These are phyloP conservation scores for Physcomitrium patens DNA, from an alignment of 225 moss, liverwort and hornwort genomes.

Conservation along the genomic window DNA sequence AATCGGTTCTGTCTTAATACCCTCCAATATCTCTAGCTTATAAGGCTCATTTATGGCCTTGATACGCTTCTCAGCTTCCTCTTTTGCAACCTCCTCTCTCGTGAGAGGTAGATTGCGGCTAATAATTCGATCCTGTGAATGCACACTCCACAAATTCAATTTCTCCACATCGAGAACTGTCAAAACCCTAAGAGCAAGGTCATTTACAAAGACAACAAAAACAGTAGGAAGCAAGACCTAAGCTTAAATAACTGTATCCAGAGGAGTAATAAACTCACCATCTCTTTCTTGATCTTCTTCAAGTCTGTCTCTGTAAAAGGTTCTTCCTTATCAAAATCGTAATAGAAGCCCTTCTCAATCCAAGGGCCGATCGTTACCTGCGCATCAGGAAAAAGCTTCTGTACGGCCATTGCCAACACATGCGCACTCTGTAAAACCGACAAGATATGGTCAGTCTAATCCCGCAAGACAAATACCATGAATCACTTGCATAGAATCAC, in stretches of 20 bases:
- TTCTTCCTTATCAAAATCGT: constrained; percentile 96
- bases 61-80: constrained; percentile 82
- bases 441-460: constrained; percentile 11
- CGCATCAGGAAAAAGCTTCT: constrained; percentile 91
- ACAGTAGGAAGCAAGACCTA: background rate
- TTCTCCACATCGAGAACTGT: constrained; percentile 14
- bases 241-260: constrained; percentile 1
- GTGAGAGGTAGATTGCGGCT: constrained; percentile 87
- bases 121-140: constrained; percentile 84
- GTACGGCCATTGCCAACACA: constrained; percentile 98
- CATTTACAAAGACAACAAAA: constrained; percentile 19
- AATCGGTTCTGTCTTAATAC: constrained; percentile 94
- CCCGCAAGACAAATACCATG: background rate
- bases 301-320: constrained; percentile 88
- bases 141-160: background rate
- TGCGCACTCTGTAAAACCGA: constrained; percentile 81
- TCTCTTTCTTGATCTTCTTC: constrained; percentile 99
- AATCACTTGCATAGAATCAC: constrained; percentile 5
- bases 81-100: constrained; percentile 90
- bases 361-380: constrained; percentile 98
- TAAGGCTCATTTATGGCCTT: constrained; percentile 95
- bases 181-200: background rate
- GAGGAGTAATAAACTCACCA: constrained; percentile 52
- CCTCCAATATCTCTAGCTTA: constrained; percentile 93
- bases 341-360: constrained; percentile 98